Evolutionary conservation across 2,329 filamentous ascomycete species (phyloP).

Genomic region (Calonectria ilicicola): DNA sequence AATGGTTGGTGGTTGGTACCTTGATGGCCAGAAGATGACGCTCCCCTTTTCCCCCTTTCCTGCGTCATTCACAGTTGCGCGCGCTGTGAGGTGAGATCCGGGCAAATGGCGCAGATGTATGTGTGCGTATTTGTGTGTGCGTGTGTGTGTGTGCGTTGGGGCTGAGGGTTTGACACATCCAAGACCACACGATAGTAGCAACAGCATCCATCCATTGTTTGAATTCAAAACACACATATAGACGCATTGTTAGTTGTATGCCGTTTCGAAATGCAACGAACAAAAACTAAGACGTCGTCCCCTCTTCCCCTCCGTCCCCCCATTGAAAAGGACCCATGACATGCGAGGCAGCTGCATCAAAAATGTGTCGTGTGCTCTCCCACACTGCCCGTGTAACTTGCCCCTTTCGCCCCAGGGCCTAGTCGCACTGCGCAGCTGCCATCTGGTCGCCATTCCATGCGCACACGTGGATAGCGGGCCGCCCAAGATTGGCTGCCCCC

Average conservation of each 20-base stretch:
- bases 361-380: slow-evolving; percentile 3
- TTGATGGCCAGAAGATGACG: slow-evolving; percentile 32
- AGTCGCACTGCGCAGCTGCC: slow-evolving; percentile 19
- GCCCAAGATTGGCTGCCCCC: slow-evolving; percentile 39
- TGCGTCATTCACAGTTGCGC: not conserved
- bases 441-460: slow-evolving; percentile 20
- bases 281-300: not conserved
- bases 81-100: slow-evolving; percentile 22
- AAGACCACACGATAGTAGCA: not conserved
- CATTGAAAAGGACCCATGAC: not conserved
- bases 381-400: not conserved
- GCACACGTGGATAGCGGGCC: slow-evolving; percentile 41
- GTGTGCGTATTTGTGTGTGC: too few relatives aligned
- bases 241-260: not conserved
- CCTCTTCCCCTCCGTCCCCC: not conserved
- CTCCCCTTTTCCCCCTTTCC: slow-evolving; percentile 5
- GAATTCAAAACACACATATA: too few relatives aligned
- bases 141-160: too few relatives aligned
- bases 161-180: not conserved
- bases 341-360: not conserved
- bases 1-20: slow-evolving; percentile 24
- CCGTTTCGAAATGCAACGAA: too few relatives aligned
- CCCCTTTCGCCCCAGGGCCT: not conserved
- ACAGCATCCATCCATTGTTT: not conserved
- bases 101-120: slow-evolving; percentile 17